These are phyloP conservation scores for Zygosaccharomyces pseudobailii DNA, from an alignment of 1,139 yeast genomes.

Conservation along the genomic window DNA sequence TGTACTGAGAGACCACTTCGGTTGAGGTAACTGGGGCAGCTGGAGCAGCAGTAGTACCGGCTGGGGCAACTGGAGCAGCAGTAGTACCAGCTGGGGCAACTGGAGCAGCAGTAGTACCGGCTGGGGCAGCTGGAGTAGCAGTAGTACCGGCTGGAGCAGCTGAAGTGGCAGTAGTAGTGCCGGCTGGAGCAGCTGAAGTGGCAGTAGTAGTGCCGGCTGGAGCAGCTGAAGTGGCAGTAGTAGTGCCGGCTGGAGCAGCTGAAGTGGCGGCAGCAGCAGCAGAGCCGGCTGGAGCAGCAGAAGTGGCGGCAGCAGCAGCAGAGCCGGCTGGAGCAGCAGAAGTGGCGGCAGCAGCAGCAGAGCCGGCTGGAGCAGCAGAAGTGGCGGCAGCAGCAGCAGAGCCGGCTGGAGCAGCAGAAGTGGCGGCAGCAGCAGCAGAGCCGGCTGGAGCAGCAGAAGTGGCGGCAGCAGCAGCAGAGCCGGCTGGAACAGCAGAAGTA, in stretches of 20 bases:
- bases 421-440: neutral
- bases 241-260: too few relatives aligned
- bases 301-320: too few relatives aligned
- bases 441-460: too few relatives aligned
- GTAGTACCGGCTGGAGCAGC: neutral
- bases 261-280: too few relatives aligned
- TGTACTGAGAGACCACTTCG: neutral
- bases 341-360: too few relatives aligned
- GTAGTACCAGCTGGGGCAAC: neutral
- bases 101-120: neutral
- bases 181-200: neutral
- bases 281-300: too few relatives aligned
- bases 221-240: too few relatives aligned
- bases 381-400: conserved; percentile 31
- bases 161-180: neutral
- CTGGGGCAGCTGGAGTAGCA: conserved; percentile 15
- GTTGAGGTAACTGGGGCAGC: neutral
- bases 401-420: conserved; percentile 29
- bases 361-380: conserved; percentile 37
- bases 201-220: too few relatives aligned
- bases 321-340: too few relatives aligned
- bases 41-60: neutral
- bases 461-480: neutral
- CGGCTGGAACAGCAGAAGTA: neutral
- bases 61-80: neutral